Evolutionary conservation across 2,329 filamentous ascomycete genomes (phyloP).

Genomic region (Harringtonia aguacate): DNA sequence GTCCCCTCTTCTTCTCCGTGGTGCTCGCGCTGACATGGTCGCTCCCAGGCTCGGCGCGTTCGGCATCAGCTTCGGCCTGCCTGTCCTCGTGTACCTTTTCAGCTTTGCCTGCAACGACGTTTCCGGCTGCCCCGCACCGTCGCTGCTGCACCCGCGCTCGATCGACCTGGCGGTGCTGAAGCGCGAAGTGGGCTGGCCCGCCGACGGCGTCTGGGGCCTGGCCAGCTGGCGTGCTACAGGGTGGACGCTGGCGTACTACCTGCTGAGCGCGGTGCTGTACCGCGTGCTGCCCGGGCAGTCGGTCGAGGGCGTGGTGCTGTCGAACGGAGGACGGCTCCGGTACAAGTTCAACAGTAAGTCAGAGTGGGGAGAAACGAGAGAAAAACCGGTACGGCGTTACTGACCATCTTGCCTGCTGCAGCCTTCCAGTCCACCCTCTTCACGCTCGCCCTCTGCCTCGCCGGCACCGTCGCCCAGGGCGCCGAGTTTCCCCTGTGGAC

Average conservation of each 20-base stretch:
- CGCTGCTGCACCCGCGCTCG: slow-evolving; percentile 60
- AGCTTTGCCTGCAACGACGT: slow-evolving; percentile 87
- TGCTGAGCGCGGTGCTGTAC: slow-evolving; percentile 64
- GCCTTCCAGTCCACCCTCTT: slow-evolving; percentile 67
- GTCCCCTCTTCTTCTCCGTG: not conserved
- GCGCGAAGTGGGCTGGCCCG: slow-evolving; percentile 70
- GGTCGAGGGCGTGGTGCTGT: slow-evolving; percentile 58
- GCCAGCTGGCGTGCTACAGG: slow-evolving; percentile 57
- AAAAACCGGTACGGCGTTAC: not conserved
- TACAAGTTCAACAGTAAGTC: slow-evolving; percentile 68
- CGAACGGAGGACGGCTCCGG: slow-evolving; percentile 61
- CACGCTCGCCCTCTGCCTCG: slow-evolving; percentile 59
- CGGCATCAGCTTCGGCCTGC: slow-evolving; percentile 69
- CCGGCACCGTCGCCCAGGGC: slow-evolving; percentile 67
- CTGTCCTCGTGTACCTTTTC: slow-evolving; percentile 66
- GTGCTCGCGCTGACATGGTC: not conserved
- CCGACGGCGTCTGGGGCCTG: slow-evolving; percentile 58
- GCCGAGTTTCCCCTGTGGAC: slow-evolving; percentile 82
- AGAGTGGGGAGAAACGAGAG: not conserved
- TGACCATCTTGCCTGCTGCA: too few relatives aligned
- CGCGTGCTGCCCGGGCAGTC: slow-evolving; percentile 65
- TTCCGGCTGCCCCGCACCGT: slow-evolving; percentile 80
- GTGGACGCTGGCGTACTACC: slow-evolving; percentile 69
- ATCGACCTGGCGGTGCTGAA: slow-evolving; percentile 65
- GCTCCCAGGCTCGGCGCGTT: slow-evolving; percentile 58